A percentile compares a stretch with the other conserved stretches of the same genome.
phyloP scores from a whole-genome alignment of 1,139 yeast species.

The Magnusiomyces magnusii region DNA sequence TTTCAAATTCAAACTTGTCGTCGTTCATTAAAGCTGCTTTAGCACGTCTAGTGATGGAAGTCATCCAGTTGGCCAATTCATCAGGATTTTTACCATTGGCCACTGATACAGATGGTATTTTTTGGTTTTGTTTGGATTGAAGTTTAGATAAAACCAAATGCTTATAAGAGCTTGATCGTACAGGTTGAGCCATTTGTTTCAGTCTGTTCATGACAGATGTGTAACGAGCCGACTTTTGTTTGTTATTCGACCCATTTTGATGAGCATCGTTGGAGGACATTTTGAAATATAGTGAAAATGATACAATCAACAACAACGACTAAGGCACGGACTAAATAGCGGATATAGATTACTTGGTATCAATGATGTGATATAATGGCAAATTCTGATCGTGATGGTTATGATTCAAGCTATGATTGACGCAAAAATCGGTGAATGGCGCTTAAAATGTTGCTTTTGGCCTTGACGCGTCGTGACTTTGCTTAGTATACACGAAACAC shows the following conservation, averaged over 20 bases:
- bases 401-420: too few relatives aligned
- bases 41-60: constrained; percentile 41
- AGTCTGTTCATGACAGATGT: neutral
- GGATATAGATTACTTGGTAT: too few relatives aligned
- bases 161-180: neutral
- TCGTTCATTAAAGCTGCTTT: constrained; percentile 25
- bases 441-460: too few relatives aligned
- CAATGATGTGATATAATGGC: too few relatives aligned
- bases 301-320: neutral
- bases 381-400: too few relatives aligned
- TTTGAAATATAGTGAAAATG: neutral
- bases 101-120: neutral
- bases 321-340: too few relatives aligned
- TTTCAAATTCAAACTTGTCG: constrained; percentile 32
- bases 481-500: too few relatives aligned
- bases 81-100: constrained; percentile 22
- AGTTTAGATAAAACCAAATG: neutral
- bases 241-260: neutral
- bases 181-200: neutral
- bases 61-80: constrained; percentile 48
- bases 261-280: neutral
- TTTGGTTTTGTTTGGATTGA: constrained; percentile 39
- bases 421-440: too few relatives aligned
- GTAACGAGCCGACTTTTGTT: neutral
- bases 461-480: too few relatives aligned